Evolutionary conservation across 2,329 filamentous ascomycete genomes (phyloP).

Genomic region (Shiraia bambusicola): DNA sequence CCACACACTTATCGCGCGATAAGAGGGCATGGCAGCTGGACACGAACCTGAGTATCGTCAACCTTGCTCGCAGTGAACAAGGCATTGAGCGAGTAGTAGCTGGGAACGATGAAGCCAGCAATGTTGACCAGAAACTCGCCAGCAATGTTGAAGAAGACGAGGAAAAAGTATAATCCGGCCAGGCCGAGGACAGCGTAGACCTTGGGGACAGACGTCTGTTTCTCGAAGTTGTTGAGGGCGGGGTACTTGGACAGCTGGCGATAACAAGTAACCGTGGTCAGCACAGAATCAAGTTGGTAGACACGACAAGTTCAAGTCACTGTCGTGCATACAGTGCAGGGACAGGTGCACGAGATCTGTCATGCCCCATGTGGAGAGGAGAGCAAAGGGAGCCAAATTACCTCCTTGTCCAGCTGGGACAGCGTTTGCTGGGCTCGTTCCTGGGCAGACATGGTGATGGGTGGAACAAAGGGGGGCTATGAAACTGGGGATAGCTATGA

Average conservation of each 20-base stretch:
- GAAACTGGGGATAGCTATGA: slow-evolving; percentile 3
- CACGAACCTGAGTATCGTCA: slow-evolving; percentile 81
- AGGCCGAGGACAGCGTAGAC: slow-evolving; percentile 78
- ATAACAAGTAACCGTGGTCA: slow-evolving; percentile 22
- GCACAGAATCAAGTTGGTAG: neutral
- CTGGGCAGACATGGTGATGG: slow-evolving; percentile 68
- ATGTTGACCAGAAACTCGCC: slow-evolving; percentile 86
- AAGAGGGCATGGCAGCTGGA: slow-evolving; percentile 17
- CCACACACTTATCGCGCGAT: too few relatives aligned
- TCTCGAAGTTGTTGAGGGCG: slow-evolving; percentile 80
- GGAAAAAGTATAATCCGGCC: slow-evolving; percentile 80
- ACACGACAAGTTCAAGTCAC: neutral
- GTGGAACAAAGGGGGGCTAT: slow-evolving; percentile 7
- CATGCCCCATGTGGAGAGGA: slow-evolving; percentile 3
- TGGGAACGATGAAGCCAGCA: slow-evolving; percentile 78
- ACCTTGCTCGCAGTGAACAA: slow-evolving; percentile 70
- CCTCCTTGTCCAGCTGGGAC: slow-evolving; percentile 79
- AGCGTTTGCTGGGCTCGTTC: slow-evolving; percentile 76
- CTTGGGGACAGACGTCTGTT: slow-evolving; percentile 79
- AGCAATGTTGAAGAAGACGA: slow-evolving; percentile 89
- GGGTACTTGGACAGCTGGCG: slow-evolving; percentile 81
- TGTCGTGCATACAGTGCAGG: too few relatives aligned
- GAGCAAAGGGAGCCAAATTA: slow-evolving; percentile 48
- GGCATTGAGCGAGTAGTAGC: slow-evolving; percentile 79
- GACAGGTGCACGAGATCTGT: slow-evolving; percentile 3